phyloP scores from a whole-genome alignment of 805 yeast species.

The Starmerella floris region DNA sequence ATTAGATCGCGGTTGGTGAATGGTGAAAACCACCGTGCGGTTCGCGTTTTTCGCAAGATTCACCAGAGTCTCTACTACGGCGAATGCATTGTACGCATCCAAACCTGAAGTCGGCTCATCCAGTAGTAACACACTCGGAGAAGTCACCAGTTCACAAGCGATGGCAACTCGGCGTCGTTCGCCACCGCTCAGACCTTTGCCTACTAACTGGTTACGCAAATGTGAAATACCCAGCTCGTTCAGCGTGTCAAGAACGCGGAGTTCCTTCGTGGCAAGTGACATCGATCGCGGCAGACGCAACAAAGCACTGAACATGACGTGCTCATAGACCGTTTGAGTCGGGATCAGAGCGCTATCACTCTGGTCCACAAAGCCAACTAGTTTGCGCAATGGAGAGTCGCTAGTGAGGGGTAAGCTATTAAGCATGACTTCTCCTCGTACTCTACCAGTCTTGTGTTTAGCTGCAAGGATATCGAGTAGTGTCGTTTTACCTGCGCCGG shows the following conservation, averaged over 20 bases:
- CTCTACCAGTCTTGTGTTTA: constrained; percentile 64
- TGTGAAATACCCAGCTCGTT: constrained; percentile 70
- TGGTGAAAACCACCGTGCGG: constrained; percentile 82
- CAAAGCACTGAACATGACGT: constrained; percentile 82
- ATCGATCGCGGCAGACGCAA: constrained; percentile 71
- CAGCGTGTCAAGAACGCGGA: constrained; percentile 73
- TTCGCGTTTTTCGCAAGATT: constrained; percentile 65
- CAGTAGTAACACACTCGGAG: constrained; percentile 67
- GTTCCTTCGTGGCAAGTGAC: constrained; percentile 57
- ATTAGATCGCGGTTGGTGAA: constrained; percentile 94
- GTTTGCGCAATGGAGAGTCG: constrained; percentile 32
- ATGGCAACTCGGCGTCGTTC: constrained; percentile 85
- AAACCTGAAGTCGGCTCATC: constrained; percentile 95
- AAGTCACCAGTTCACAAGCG: constrained; percentile 84
- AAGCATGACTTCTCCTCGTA: constrained; percentile 53
- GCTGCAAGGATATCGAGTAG: constrained; percentile 81
- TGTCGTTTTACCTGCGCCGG: constrained; percentile 97
- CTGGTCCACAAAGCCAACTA: constrained; percentile 91
- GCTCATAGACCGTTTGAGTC: constrained; percentile 89
- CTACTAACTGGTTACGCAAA: constrained; percentile 75
- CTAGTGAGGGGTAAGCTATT: constrained; percentile 41
- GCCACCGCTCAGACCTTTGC: constrained; percentile 90
- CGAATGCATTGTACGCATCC: constrained; percentile 84
- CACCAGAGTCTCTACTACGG: constrained; percentile 75
- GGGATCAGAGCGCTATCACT: constrained; percentile 73